Evolutionary conservation across 106 monocot species (phyloP).

Genomic region (Platanthera zijinensis): DNA sequence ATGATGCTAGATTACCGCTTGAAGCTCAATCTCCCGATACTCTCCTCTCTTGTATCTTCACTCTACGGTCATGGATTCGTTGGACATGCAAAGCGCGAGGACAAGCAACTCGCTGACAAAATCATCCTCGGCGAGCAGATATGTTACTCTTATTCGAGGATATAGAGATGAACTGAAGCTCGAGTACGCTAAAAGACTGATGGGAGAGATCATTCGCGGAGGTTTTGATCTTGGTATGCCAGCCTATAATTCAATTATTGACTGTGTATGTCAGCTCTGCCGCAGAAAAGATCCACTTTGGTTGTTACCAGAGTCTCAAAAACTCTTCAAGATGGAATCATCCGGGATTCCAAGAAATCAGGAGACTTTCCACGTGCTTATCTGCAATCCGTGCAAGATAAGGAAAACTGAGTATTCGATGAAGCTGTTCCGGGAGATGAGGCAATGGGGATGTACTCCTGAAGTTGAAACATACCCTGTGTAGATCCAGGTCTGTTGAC

Average conservation of each 20-base stretch:
- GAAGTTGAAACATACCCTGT: conserved; percentile 61
- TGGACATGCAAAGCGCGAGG: conserved; percentile 46
- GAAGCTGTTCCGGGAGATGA: conserved; percentile 58
- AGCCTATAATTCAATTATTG: conserved; percentile 71
- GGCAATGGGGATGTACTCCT: conserved; percentile 78
- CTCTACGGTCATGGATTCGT: conserved; percentile 40
- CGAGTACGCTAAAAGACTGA: conserved; percentile 52
- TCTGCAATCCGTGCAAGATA: conserved; percentile 73
- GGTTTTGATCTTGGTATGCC: conserved; percentile 58
- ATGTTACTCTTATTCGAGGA: conserved; percentile 52
- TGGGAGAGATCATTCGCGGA: conserved; percentile 59
- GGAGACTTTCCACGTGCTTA: conserved; percentile 58
- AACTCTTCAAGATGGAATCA: conserved; percentile 69
- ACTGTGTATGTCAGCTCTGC: conserved; percentile 56
- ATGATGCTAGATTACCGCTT: conserved; percentile 20
- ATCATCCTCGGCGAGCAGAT: conserved; percentile 66
- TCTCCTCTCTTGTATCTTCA: conserved; percentile 40
- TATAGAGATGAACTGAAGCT: conserved; percentile 64
- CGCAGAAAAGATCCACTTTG: conserved; percentile 69
- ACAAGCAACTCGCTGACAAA: conserved; percentile 28
- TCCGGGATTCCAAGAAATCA: conserved; percentile 41
- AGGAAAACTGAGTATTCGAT: conserved; percentile 77
- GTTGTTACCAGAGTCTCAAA: conserved; percentile 16
- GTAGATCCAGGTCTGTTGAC: conserved; percentile 46
- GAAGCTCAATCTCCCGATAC: conserved; percentile 13